phyloP scores from a whole-genome alignment of 2,329 filamentous ascomycete genomes.

The Ceratocystis colombiana region DNA sequence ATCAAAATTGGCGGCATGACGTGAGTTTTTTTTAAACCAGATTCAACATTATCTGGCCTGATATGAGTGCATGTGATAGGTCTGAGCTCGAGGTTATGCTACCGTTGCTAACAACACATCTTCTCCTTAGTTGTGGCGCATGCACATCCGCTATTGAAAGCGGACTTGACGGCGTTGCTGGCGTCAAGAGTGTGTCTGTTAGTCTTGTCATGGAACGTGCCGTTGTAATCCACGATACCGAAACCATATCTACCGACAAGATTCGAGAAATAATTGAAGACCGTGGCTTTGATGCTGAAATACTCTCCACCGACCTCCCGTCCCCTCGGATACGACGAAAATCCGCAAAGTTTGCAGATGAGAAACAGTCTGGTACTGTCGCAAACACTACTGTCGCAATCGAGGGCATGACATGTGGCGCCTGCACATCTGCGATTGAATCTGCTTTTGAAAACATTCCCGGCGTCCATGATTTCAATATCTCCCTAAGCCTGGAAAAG shows the following conservation, averaged over 20 bases:
- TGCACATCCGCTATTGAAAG: conserved; percentile 94
- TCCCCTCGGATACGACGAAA: conserved; percentile 39
- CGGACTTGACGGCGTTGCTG: conserved; percentile 72
- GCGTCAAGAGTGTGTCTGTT: conserved; percentile 78
- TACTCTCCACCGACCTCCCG: conserved; percentile 71
- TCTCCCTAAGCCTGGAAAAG: conserved; percentile 73
- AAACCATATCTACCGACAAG: conserved; percentile 60
- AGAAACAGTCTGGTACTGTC: conserved; percentile 29
- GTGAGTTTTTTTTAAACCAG: conserved; percentile 37
- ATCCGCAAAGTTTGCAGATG: conserved; percentile 19
- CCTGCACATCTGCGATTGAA: conserved; percentile 78
- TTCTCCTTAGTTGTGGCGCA: conserved; percentile 54
- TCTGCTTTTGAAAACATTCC: conserved; percentile 64
- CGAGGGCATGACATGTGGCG: conserved; percentile 84
- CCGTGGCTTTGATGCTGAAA: conserved; percentile 78
- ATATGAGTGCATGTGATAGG: background rate
- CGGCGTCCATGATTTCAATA: conserved; percentile 66
- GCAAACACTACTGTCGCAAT: conserved; percentile 68
- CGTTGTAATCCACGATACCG: conserved; percentile 81
- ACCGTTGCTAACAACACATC: conserved; percentile 5
- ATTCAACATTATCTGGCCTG: background rate
- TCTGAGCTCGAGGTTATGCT: background rate
- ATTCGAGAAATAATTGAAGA: conserved; percentile 84
- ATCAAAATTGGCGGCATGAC: conserved; percentile 83
- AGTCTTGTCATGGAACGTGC: conserved; percentile 92